Evolutionary conservation across 306 rosid genomes (phyloP).

Genomic region (Dryas drummondii): DNA sequence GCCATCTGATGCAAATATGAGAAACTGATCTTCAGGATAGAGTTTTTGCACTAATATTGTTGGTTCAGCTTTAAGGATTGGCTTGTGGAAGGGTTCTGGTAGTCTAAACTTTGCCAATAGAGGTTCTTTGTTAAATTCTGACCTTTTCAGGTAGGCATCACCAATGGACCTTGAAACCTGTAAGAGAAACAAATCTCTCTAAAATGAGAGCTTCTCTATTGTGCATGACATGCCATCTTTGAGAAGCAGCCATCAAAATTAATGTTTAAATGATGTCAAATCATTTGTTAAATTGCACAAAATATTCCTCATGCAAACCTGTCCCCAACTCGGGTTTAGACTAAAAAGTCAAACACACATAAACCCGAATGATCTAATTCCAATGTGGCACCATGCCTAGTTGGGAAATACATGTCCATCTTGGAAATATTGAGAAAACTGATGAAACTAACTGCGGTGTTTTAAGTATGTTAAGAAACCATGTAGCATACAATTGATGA

Average conservation of each 20-base stretch:
- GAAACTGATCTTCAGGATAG: constrained; percentile 68
- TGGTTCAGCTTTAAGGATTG: constrained; percentile 90
- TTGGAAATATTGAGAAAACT: neutral
- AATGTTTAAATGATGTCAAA: neutral
- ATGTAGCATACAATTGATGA: neutral
- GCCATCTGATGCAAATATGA: constrained; percentile 95
- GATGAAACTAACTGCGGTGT: neutral
- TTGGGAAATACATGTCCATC: constrained; percentile 1
- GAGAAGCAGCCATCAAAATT: neutral
- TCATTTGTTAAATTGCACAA: neutral
- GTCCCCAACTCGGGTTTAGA: neutral
- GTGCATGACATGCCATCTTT: neutral
- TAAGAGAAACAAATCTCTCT: constrained; percentile 28
- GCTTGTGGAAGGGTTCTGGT: constrained; percentile 61
- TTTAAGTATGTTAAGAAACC: neutral
- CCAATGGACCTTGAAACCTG: constrained; percentile 97
- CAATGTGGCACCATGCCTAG: constrained; percentile 11
- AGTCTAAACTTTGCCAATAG: constrained; percentile 77
- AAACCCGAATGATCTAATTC: neutral
- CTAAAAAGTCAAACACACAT: neutral
- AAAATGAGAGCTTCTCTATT: neutral
- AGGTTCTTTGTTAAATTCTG: constrained; percentile 82
- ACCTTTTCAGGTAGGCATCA: constrained; percentile 86
- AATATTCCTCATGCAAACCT: neutral
- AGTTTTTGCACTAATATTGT: constrained; percentile 62